phyloP scores from a whole-genome alignment of 106 monocot genomes.

The Gastrodia elata region DNA sequence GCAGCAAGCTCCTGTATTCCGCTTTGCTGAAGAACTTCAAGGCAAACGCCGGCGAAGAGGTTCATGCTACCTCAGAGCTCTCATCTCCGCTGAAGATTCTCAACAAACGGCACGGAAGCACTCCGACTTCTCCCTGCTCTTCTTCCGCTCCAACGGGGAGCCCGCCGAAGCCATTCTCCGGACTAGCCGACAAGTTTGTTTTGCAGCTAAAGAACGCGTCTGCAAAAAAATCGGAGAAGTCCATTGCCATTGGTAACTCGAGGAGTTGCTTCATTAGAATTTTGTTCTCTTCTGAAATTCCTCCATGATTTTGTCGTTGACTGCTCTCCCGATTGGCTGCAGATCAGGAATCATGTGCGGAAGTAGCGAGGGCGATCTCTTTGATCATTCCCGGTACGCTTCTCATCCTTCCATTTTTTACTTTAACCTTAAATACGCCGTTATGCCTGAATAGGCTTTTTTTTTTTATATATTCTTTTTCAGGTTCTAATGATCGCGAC shows the following conservation, averaged over 20 bases:
- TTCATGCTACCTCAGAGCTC: neutral
- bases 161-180: neutral
- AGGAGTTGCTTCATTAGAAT: neutral
- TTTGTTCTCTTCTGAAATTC: neutral
- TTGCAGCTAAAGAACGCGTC: conserved; percentile 3
- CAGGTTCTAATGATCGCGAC: conserved; percentile 9
- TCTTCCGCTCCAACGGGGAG: neutral
- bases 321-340: neutral
- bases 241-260: neutral
- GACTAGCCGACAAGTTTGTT: neutral
- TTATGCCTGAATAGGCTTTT: neutral
- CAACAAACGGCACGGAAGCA: neutral
- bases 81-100: neutral
- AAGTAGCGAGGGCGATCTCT: conserved; percentile 5
- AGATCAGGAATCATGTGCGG: neutral
- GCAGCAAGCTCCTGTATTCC: neutral
- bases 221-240: neutral
- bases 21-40: neutral
- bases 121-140: neutral
- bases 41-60: neutral
- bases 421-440: neutral
- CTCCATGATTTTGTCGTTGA: neutral
- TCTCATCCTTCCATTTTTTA: neutral
- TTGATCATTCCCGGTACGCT: conserved; percentile 2
- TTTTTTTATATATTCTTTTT: too few species aligned